These are phyloP conservation scores for Syncephalastrum monosporum DNA, from an alignment of 371 early-diverging fungal species.

Conservation along the genomic window DNA sequence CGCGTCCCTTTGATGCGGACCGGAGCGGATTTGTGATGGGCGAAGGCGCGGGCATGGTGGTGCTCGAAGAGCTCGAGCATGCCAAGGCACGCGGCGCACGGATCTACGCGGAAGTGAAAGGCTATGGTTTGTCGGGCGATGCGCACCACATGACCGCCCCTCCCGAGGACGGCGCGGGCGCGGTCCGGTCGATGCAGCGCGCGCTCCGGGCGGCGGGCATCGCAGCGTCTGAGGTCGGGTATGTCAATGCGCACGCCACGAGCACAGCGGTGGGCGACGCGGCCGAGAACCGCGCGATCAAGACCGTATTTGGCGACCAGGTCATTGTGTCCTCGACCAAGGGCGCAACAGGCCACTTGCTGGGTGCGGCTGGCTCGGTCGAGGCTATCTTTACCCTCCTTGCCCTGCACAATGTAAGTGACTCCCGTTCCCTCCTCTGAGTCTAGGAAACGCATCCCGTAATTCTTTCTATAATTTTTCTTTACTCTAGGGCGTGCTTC, in stretches of 20 bases:
- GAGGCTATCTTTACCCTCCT: conserved; percentile 90
- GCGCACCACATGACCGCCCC: conserved; percentile 95
- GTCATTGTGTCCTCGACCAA: conserved; percentile 88
- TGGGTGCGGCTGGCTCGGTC: conserved; percentile 95
- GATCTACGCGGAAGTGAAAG: conserved; percentile 88
- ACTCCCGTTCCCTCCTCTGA: too few species aligned
- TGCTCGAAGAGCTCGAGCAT: conserved; percentile 91
- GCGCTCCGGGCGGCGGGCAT: conserved; percentile 70
- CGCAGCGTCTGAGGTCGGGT: conserved; percentile 66
- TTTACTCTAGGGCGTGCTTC: conserved; percentile 59
- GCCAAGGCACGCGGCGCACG: conserved; percentile 81
- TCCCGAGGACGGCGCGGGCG: conserved; percentile 83
- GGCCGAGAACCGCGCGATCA: conserved; percentile 82
- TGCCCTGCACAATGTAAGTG: conserved; percentile 62
- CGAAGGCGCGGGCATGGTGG: conserved; percentile 91
- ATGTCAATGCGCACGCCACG: conserved; percentile 96
- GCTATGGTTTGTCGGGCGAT: conserved; percentile 93
- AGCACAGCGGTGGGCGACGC: conserved; percentile 83
- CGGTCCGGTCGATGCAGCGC: conserved; percentile 80
- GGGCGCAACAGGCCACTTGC: conserved; percentile 88
- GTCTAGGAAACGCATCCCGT: not conserved
- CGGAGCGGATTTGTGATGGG: conserved; percentile 95
- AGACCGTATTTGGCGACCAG: conserved; percentile 64
- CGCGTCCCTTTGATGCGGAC: conserved; percentile 87
- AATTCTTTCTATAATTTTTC: not conserved